Percentiles rank a stretch among this genome's conserved stretches.
Conservation (phyloP, 345 rosid species). For the Triadica sebifera region DNA sequence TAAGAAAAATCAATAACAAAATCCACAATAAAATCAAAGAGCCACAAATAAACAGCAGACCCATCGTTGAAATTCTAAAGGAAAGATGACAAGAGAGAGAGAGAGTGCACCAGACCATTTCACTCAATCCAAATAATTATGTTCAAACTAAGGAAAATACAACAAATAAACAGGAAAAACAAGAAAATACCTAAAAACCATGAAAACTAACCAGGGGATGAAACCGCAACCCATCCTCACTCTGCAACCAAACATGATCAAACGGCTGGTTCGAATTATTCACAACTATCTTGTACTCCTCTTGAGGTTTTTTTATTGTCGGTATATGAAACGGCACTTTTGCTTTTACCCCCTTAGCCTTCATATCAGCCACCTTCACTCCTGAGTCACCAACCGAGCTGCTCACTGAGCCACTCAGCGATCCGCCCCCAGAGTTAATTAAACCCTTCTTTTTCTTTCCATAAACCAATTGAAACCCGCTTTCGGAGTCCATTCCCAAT, state of each 20-base stretch:
- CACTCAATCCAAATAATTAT: too few species aligned
- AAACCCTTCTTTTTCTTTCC: constrained; percentile 61
- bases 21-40: too few species aligned
- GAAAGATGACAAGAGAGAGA: too few species aligned
- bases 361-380: constrained; percentile 59
- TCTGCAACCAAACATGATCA: constrained; percentile 77
- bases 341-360: constrained; percentile 39
- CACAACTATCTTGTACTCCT: constrained; percentile 58
- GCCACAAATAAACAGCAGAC: too few species aligned
- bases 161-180: too few species aligned
- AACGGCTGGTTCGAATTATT: constrained; percentile 68
- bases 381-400: constrained; percentile 24
- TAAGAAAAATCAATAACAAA: too few species aligned
- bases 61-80: too few species aligned
- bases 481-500: constrained; percentile 21
- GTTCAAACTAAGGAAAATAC: too few species aligned
- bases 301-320: constrained; percentile 70
- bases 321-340: constrained; percentile 73
- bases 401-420: constrained; percentile 9
- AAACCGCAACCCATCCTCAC: constrained; percentile 60
- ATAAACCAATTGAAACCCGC: constrained; percentile 71
- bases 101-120: too few species aligned
- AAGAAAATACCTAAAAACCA: not conserved
- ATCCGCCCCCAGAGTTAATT: not conserved
- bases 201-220: constrained; percentile 75